Percentiles rank a stretch among this genome's conserved stretches.
These are phyloP conservation scores for Rhodotorula sp. DNA, from an alignment of 1,284 basidiomycete genomes.

Conservation along the genomic window DNA sequence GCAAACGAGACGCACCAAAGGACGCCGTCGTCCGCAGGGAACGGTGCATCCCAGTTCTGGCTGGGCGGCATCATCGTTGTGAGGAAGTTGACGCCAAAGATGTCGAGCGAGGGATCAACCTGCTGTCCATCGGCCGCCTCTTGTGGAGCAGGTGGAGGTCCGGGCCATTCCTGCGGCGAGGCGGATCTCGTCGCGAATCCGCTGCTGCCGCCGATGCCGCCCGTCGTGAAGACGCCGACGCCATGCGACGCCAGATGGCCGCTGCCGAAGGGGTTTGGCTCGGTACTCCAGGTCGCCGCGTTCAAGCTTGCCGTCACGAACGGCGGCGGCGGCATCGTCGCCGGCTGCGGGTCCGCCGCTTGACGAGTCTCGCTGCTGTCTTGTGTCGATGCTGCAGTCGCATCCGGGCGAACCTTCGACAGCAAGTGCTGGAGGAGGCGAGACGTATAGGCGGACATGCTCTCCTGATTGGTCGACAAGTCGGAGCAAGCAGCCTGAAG, in stretches of 20 bases:
- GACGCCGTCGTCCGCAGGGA: constrained; percentile 12
- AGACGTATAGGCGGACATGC: constrained; percentile 16
- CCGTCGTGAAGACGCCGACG: too few relatives aligned
- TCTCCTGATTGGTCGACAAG: background rate
- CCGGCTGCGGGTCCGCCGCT: background rate
- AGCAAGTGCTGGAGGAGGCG: constrained; percentile 13
- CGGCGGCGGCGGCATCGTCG: background rate
- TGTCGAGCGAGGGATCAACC: background rate
- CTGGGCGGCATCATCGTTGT: constrained; percentile 4
- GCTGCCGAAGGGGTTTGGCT: background rate
- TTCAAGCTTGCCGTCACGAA: constrained; percentile 10
- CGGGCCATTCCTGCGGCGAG: background rate
- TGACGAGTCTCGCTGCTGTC: too few relatives aligned
- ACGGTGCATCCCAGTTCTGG: constrained; percentile 4
- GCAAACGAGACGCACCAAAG: background rate
- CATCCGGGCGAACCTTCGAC: background rate
- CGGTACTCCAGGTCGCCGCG: constrained; percentile 4
- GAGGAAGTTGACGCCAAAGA: background rate
- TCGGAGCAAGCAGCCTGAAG: background rate
- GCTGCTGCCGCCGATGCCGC: background rate
- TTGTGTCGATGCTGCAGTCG: too few relatives aligned
- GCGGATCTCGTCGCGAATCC: background rate
- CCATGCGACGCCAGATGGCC: background rate
- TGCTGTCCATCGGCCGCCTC: background rate
- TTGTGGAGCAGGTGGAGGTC: too few relatives aligned